Base-by-base conservation (phyloP, 2,329 filamentous ascomycete species). In the Microdochium bolleyi region DNA sequence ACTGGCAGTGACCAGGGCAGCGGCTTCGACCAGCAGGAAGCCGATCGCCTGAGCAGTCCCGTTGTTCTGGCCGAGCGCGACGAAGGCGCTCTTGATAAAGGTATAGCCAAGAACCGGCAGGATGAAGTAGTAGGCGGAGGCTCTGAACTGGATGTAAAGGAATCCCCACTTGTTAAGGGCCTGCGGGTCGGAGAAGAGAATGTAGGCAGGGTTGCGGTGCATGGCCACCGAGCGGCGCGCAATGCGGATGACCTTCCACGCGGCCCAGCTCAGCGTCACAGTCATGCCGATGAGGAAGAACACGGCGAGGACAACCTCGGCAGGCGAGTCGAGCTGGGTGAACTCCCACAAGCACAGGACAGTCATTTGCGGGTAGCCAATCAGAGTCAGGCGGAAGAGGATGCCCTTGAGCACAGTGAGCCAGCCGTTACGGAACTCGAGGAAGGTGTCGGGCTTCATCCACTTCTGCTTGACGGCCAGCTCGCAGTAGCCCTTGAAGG, bases 131-230 rank as follows among this genome's bases (percentile, higher is more conserved):
- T 94, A 94, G 21, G 88, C 87, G 5, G 88, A 89, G 32, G 89
- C 89, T 65, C 89, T 86, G 77, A 92, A 95, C 66, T 92, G 89
- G 50, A 95, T 87, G 67, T 95, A 95, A 53, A 95, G 76, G 75
- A 95, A 95, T 32, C 89, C 89, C 89, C 89, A 95, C 71, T 94
- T 92, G 80, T 95, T 94, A 58, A 95, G 77, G 51, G 87, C 85
- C 53, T 87, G 79, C 3, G 89, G 87, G 64, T 95, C 89, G 8
- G 89, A 94, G 74, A 92, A 95, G 54, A 95, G 83, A 62, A 94
- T 92, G 68, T 94, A 94, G 38, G 89, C 89, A 19, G 89, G 88
- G 71, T 94, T 95, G 73, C 90, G 90, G 79, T 95, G 89, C 83
- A 94, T 89, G 50, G 79, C 72, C 58, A 92, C 85, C 22, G 89